These are phyloP conservation scores for Arthroderma uncinatum DNA, from an alignment of 2,329 filamentous ascomycete species.

Conservation along the genomic window DNA sequence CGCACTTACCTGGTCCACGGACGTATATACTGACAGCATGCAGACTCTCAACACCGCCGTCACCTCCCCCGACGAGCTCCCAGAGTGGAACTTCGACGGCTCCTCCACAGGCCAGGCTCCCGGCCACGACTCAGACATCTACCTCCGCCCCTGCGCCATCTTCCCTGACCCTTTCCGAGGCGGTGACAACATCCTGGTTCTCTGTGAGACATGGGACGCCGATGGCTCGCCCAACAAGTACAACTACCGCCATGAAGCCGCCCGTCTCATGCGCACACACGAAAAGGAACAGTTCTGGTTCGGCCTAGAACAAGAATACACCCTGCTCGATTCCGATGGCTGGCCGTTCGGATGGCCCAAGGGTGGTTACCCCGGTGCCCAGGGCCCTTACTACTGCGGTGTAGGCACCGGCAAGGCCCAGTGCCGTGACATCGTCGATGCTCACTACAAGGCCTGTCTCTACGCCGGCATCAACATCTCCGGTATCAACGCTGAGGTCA, in stretches of 20 bases:
- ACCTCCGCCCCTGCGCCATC: slow-evolving; percentile 80
- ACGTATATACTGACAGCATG: not conserved
- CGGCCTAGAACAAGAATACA: slow-evolving; percentile 97
- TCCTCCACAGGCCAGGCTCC: slow-evolving; percentile 87
- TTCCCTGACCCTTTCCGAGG: slow-evolving; percentile 87
- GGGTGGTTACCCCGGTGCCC: slow-evolving; percentile 79
- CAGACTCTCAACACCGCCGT: slow-evolving; percentile 55
- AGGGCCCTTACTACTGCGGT: slow-evolving; percentile 96
- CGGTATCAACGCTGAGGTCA: slow-evolving; percentile 97
- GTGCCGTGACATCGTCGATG: slow-evolving; percentile 94
- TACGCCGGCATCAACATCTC: slow-evolving; percentile 88
- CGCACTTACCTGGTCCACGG: not conserved
- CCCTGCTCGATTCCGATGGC: slow-evolving; percentile 71
- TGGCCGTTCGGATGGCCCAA: slow-evolving; percentile 88
- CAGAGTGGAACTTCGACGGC: slow-evolving; percentile 76
- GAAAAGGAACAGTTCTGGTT: slow-evolving; percentile 85
- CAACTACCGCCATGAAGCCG: slow-evolving; percentile 91
- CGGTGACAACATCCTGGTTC: slow-evolving; percentile 83
- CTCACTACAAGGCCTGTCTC: slow-evolving; percentile 81
- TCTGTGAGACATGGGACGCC: slow-evolving; percentile 86
- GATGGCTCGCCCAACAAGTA: slow-evolving; percentile 95
- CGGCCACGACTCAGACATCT: slow-evolving; percentile 93
- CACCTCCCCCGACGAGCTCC: slow-evolving; percentile 51
- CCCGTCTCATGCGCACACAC: slow-evolving; percentile 80
- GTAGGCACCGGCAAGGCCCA: slow-evolving; percentile 95